Base-by-base conservation (phyloP, 371 early-diverging fungal species). In the Blakeslea trispora region DNA sequence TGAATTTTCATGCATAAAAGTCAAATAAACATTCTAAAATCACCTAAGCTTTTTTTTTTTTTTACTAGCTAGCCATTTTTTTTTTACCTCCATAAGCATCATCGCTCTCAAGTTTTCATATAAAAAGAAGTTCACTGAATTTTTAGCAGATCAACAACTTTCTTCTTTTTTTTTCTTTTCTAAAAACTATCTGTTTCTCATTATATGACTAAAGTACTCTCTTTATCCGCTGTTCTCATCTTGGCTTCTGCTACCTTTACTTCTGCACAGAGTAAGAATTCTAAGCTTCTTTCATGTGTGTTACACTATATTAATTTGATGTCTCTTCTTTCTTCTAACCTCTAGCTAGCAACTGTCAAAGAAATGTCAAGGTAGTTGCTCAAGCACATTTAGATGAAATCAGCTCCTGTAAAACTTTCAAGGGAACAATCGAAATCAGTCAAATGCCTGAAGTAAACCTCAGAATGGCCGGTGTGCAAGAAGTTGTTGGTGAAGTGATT, bases 331-430 rank as follows among this genome's bases (percentile, higher is more conserved):
- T n/a, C n/a, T n/a, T n/a, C 7, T 28, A 28, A 5, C 7, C 28
- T 28, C 7, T 13, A 14, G 37, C 9, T 14, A 10, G 14, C 11
- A 37, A 37, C 13, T 61, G 63, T 32, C 48, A 51, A 23, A 51
- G 32, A 32, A 63, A 43, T 32, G 5, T 59, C 31, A 63, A 53
- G 9, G 51, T 61, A 3, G 31, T 59, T 8, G 65, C 63, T 10
- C 83, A 83, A 60, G 66, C 59, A 3, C 81, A 85, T 31, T 63
- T 85, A 8, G 74, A 78, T 32, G 31, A 71, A 7, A 56, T 85
- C 31, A 72, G 64, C 7, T 50, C 57, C 19, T 85, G 85, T 55
- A 68, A 68, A 15, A 46, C 34, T 6, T 81, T 74, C 53, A 70
- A 66, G 31, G 85, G 83, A 1, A 61, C 66, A 23, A 71, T 82